A percentile compares a stretch with the other conserved stretches of the same genome.
Evolutionary conservation across 2,329 filamentous ascomycete genomes (phyloP).

Genomic region (Gnomoniopsis sp.): DNA sequence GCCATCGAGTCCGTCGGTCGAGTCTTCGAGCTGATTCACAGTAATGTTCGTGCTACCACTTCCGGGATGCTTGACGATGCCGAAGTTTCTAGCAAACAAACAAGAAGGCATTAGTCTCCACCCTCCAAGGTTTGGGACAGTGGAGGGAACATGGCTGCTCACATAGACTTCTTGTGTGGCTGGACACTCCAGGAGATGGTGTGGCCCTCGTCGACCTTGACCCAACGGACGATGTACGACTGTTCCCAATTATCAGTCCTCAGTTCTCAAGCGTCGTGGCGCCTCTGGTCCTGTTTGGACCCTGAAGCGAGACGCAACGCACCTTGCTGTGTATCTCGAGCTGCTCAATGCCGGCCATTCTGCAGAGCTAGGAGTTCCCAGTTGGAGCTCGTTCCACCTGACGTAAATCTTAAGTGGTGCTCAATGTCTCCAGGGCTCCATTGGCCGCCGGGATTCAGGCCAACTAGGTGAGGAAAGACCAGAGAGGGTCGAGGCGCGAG

Average conservation of each 20-base stretch:
- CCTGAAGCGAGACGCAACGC: slow-evolving; percentile 30
- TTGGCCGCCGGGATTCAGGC: not conserved
- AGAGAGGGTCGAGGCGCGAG: not conserved
- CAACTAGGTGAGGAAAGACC: not conserved
- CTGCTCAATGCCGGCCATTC: slow-evolving; percentile 93
- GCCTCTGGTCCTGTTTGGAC: not conserved
- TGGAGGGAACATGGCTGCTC: slow-evolving; percentile 25
- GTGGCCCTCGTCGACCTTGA: slow-evolving; percentile 83
- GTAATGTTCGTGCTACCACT: slow-evolving; percentile 53
- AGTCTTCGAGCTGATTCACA: slow-evolving; percentile 38
- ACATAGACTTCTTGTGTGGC: slow-evolving; percentile 96
- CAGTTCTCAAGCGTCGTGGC: slow-evolving; percentile 9
- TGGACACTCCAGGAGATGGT: slow-evolving; percentile 98
- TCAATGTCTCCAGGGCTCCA: slow-evolving; percentile 10
- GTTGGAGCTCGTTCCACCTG: not conserved
- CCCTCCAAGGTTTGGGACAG: not conserved
- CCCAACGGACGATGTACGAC: slow-evolving; percentile 98
- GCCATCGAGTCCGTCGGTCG: slow-evolving; percentile 32
- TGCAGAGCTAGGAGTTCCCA: slow-evolving; percentile 4
- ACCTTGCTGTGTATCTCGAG: slow-evolving; percentile 98
- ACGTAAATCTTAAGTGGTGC: not conserved
- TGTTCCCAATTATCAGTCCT: slow-evolving; percentile 36
- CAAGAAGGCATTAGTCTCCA: not conserved
- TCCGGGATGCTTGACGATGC: slow-evolving; percentile 94
- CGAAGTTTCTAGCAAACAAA: slow-evolving; percentile 68